Percentiles rank a stretch among this genome's conserved stretches.
These are phyloP conservation scores for Boletus rubescentipes DNA, from an alignment of 768 basidiomycete genomes.

Conservation along the genomic window DNA sequence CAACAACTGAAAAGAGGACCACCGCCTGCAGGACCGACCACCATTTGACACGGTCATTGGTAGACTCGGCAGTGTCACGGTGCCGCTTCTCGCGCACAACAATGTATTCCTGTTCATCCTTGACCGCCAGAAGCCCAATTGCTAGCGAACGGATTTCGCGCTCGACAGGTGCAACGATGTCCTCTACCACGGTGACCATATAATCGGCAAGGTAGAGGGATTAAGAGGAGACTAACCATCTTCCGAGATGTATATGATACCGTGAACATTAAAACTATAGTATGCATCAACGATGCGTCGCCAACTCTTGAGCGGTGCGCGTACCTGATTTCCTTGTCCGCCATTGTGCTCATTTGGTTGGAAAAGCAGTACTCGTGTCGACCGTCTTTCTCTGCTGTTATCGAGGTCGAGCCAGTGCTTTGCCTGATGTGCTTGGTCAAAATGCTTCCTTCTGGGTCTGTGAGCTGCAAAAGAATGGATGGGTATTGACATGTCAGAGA, in stretches of 20 bases:
- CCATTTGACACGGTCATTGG: constrained; percentile 96
- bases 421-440: constrained; percentile 82
- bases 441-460: constrained; percentile 67
- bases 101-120: constrained; percentile 99
- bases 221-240: constrained; percentile 54
- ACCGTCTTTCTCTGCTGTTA: constrained; percentile 87
- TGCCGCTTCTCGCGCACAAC: constrained; percentile 91
- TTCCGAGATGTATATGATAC: constrained; percentile 89
- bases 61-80: constrained; percentile 90
- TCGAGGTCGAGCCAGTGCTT: constrained; percentile 84
- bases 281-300: not conserved
- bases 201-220: not conserved
- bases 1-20: constrained; percentile 87
- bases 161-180: constrained; percentile 92
- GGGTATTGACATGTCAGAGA: not conserved
- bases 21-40: constrained; percentile 93
- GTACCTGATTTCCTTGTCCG: constrained; percentile 93
- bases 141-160: constrained; percentile 88
- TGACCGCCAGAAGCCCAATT: constrained; percentile 80
- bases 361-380: constrained; percentile 97
- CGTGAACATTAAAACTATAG: constrained; percentile 94
- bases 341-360: constrained; percentile 96
- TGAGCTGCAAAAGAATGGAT: constrained; percentile 51
- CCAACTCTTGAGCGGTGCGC: not conserved
- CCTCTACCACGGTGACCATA: constrained; percentile 37